Percentiles rank a stretch among this genome's conserved stretches.
Evolutionary conservation across 2,329 filamentous ascomycete genomes (phyloP).

Genomic region (Colletotrichum lindemuthianum): DNA sequence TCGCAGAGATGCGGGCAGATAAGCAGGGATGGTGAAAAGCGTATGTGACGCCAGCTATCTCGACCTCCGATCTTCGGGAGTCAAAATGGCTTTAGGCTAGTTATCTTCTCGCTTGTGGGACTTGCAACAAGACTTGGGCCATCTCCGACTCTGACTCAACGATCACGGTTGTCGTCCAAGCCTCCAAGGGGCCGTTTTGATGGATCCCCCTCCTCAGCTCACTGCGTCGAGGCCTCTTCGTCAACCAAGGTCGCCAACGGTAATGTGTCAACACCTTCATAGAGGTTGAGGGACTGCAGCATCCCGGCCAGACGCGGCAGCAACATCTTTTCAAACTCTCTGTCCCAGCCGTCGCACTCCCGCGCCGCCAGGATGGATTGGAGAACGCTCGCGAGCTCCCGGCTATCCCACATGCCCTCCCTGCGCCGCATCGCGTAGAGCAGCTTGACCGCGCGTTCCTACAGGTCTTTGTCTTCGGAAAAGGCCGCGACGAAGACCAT

Average conservation of each 20-base stretch:
- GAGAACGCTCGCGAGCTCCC: conserved; percentile 32
- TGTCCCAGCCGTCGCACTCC: conserved; percentile 11
- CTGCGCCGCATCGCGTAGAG: conserved; percentile 35
- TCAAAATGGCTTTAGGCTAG: background rate
- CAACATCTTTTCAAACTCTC: conserved; percentile 1
- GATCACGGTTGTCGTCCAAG: no score
- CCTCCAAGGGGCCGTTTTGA: background rate
- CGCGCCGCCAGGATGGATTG: conserved; percentile 4
- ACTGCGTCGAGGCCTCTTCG: background rate
- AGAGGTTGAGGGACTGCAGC: conserved; percentile 8
- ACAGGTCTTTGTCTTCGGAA: background rate
- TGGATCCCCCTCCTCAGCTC: background rate
- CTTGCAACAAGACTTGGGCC: no score
- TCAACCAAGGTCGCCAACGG: conserved; percentile 10
- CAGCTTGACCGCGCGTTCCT: conserved; percentile 26
- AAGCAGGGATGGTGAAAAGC: conserved; percentile 26
- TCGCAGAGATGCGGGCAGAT: conserved; percentile 11
- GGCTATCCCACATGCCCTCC: conserved; percentile 39
- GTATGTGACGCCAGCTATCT: background rate
- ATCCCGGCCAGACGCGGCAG: conserved; percentile 12
- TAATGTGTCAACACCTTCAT: background rate
- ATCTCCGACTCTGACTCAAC: no score
- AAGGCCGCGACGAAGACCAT: background rate
- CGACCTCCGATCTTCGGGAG: conserved; percentile 14
- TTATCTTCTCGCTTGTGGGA: background rate